Evolutionary conservation across 169 alveolate genomes (phyloP).

Genomic region (Cryptosporidium baileyi): DNA sequence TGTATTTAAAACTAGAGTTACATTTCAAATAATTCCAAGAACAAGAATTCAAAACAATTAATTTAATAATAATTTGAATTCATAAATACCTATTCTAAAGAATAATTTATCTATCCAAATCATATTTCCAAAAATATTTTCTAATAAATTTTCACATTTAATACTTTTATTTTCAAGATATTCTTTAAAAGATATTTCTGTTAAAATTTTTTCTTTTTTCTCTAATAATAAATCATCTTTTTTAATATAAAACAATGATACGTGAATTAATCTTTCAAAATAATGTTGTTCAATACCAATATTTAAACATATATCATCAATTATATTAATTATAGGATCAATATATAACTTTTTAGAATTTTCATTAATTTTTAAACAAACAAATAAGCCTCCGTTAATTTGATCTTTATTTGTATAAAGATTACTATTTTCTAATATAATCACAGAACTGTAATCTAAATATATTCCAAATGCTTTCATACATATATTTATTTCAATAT

Average conservation of each 20-base stretch:
- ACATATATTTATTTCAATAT: not conserved
- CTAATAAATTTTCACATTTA: not conserved
- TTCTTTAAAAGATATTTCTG: not conserved
- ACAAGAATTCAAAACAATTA: not conserved
- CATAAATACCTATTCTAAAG: slow-evolving; percentile 27
- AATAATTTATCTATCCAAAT: slow-evolving; percentile 14
- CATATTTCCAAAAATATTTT: not conserved
- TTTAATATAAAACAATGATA: slow-evolving; percentile 11
- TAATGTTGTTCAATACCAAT: not conserved
- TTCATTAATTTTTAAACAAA: not conserved
- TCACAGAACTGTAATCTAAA: not conserved
- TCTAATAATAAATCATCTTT: not conserved
- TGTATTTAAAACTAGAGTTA: slow-evolving; percentile 30
- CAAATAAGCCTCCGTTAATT: slow-evolving; percentile 7
- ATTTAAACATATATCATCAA: not conserved
- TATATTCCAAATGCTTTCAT: not conserved
- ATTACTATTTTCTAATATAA: not conserved
- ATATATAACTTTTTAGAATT: not conserved
- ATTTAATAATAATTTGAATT: not conserved
- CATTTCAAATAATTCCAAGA: slow-evolving; percentile 45
- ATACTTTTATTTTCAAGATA: too few species aligned
- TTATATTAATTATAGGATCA: slow-evolving; percentile 1
- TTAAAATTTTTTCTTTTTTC: not conserved
- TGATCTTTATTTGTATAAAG: not conserved
- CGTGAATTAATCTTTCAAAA: not conserved